phyloP scores from a whole-genome alignment of 768 basidiomycete species.

The Postia placenta region DNA sequence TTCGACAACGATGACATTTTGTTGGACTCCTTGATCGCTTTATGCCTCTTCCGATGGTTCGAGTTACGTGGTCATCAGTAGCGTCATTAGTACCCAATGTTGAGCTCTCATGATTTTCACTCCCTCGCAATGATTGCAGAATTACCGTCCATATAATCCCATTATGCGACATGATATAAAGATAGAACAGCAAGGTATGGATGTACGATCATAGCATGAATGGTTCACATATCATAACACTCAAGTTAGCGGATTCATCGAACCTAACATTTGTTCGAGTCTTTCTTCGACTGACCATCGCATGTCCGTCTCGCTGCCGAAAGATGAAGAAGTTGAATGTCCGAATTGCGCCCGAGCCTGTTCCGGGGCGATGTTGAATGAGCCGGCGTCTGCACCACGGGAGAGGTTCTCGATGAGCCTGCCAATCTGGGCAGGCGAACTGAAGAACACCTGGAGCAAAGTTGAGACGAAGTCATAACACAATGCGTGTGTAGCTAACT shows the following conservation, averaged over 20 bases:
- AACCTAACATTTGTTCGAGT: constrained; percentile 62
- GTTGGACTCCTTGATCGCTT: constrained; percentile 55
- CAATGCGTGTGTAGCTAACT: constrained; percentile 19
- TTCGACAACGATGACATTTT: constrained; percentile 58
- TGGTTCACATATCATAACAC: background rate
- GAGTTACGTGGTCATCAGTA: constrained; percentile 34
- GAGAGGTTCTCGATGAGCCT: constrained; percentile 81
- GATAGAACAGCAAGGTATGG: constrained; percentile 7
- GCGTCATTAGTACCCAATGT: background rate
- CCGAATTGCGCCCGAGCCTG: constrained; percentile 15
- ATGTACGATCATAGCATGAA: background rate
- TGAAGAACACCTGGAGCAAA: constrained; percentile 58
- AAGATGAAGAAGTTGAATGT: constrained; percentile 58
- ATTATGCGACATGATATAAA: too few relatives aligned
- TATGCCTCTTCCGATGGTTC: constrained; percentile 72
- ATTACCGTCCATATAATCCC: background rate
- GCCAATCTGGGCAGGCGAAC: constrained; percentile 72
- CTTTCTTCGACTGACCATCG: constrained; percentile 74
- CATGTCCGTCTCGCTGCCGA: constrained; percentile 53
- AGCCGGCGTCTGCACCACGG: constrained; percentile 74
- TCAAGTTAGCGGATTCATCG: constrained; percentile 26
- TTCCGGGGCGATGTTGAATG: constrained; percentile 67
- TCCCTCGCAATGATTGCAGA: background rate
- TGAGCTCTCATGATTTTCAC: background rate
- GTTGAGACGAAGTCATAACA: constrained; percentile 1